phyloP scores from a whole-genome alignment of 768 basidiomycete genomes.

The Rubroboletus satanas region DNA sequence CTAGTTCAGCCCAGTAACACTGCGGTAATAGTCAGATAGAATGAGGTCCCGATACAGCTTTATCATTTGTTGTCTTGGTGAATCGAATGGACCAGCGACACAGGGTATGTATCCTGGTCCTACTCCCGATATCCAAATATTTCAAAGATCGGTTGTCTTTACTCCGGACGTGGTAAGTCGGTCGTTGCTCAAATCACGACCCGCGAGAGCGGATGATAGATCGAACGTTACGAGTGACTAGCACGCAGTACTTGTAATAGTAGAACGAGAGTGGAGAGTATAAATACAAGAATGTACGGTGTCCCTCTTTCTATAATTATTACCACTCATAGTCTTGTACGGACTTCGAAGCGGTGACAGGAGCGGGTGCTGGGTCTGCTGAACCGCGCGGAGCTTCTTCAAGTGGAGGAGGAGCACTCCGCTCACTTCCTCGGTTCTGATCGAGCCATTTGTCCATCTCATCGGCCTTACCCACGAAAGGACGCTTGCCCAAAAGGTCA shows the following conservation, averaged over 20 bases:
- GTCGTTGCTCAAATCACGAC: neutral
- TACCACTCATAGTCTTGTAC: slow-evolving; percentile 29
- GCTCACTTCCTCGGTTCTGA: slow-evolving; percentile 57
- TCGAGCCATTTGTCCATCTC: slow-evolving; percentile 99
- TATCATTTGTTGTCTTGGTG: no score
- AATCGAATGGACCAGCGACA: neutral
- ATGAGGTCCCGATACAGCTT: neutral
- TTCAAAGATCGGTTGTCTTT: neutral
- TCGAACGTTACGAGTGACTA: slow-evolving; percentile 19
- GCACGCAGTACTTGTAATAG: slow-evolving; percentile 48
- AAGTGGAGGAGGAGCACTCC: slow-evolving; percentile 62
- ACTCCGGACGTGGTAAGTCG: neutral
- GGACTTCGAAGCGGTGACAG: slow-evolving; percentile 44
- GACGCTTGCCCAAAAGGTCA: slow-evolving; percentile 72
- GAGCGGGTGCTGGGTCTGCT: slow-evolving; percentile 42
- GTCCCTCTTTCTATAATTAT: slow-evolving; percentile 2
- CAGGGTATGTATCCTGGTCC: neutral
- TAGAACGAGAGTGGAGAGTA: slow-evolving; percentile 38
- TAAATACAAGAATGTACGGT: slow-evolving; percentile 21
- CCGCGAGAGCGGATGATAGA: slow-evolving; percentile 4
- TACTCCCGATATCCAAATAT: neutral
- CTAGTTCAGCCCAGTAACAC: neutral
- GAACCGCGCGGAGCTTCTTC: slow-evolving; percentile 43
- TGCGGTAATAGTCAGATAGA: neutral
- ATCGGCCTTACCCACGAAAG: slow-evolving; percentile 72